Evolutionary conservation across 1,284 basidiomycete species (phyloP), one percentile per base, ranked within the genome.

Genomic region (Wolfiporia cocos): DNA sequence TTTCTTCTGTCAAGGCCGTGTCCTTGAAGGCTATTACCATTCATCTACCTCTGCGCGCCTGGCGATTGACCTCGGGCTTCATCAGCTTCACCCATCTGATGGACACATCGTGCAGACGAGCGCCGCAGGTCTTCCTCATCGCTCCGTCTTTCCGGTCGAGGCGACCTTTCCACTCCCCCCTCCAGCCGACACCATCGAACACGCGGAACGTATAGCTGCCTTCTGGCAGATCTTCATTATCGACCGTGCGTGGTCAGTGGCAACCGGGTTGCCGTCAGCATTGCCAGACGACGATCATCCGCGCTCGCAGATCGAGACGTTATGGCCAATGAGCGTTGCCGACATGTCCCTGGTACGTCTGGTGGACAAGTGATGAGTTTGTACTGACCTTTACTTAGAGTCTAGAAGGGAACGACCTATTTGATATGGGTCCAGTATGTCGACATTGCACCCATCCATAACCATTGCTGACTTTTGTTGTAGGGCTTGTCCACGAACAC

Each of bases 201-300:
- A 70, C 39, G 59, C 62, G 24, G 74, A 80, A 46, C 66, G 73
- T 30, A 64, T 77, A 20, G 60, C 69, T 5, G 67, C 72, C 10
- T 79, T 80, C 54, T 80, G 77, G 76, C 74, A 78, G 55, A 69
- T 78, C 14, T 80, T 75, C 53, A 69, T 71, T 54, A 66, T 79
- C 17, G 77, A 81, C 51, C 66, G 76, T 23, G 72, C 71, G 21
- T 79, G 77, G 74, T 69, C 74, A 18, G 69, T 74, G 9, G 70
- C 69, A 6, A 73, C 70, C 47, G 74, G 73, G 1, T 62, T 78
- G 20, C 74, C 75, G 14, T 64, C 71, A 15, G 73, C 71, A 4
- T 62, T 78, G 5, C 70, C 74, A 9, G 73, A 76, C 45, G 71
- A 73, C 44, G 69, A 72, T 42, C 63, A 67, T 43, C 64, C 69